A percentile compares a stretch with the other conserved stretches of the same genome.
Evolutionary conservation across 352 stramenopile species (phyloP).

Genomic region (Pythium chondricola): DNA sequence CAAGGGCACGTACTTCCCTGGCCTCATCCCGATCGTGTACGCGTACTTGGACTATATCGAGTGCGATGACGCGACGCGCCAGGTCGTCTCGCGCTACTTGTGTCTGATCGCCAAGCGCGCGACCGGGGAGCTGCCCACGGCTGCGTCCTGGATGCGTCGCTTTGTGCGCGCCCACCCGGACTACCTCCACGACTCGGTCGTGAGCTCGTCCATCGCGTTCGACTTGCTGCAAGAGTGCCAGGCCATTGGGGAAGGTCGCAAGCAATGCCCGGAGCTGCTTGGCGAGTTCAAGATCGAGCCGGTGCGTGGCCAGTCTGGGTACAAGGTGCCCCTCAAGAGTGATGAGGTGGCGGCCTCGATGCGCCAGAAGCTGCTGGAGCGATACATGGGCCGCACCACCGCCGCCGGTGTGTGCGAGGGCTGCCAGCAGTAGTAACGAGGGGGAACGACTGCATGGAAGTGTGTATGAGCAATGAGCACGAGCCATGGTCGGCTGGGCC

Average conservation of each 20-base stretch:
- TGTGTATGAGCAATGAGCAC: background rate
- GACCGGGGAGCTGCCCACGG: slow-evolving; percentile 94
- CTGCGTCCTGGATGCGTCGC: slow-evolving; percentile 95
- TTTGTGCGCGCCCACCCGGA: slow-evolving; percentile 93
- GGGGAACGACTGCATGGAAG: background rate
- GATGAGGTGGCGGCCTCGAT: slow-evolving; percentile 67
- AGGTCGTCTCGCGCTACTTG: slow-evolving; percentile 68
- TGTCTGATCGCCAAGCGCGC: slow-evolving; percentile 92
- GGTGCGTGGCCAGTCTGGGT: slow-evolving; percentile 86
- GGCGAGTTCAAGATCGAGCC: slow-evolving; percentile 91
- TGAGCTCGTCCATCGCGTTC: slow-evolving; percentile 79
- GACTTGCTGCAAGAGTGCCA: slow-evolving; percentile 95
- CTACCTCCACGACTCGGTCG: slow-evolving; percentile 94
- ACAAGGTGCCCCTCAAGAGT: slow-evolving; percentile 92
- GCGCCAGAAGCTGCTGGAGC: slow-evolving; percentile 59
- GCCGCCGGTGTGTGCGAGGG: slow-evolving; percentile 14
- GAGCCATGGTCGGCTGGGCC: no score
- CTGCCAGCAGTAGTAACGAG: slow-evolving; percentile 11
- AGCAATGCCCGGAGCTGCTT: slow-evolving; percentile 90
- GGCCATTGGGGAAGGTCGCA: slow-evolving; percentile 92
- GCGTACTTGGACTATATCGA: slow-evolving; percentile 97
- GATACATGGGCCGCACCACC: slow-evolving; percentile 27
- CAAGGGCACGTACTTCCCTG: slow-evolving; percentile 96
- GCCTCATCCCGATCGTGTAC: slow-evolving; percentile 95
- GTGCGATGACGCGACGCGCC: slow-evolving; percentile 90